Evolutionary conservation across 2,329 filamentous ascomycete species (phyloP).

Genomic region (Tolypocladium sp.): DNA sequence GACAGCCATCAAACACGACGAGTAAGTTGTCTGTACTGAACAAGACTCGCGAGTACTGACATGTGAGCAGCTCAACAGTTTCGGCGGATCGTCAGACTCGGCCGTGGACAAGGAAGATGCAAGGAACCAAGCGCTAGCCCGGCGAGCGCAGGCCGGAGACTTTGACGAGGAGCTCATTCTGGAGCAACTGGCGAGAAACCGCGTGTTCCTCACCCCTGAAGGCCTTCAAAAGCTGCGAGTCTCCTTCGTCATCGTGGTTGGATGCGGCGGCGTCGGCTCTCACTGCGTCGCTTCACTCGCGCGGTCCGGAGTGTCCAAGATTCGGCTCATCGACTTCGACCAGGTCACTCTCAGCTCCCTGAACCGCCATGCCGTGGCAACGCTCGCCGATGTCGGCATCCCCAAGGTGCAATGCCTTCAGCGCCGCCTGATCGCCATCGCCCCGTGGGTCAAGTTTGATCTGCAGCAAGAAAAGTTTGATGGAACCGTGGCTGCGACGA

Average conservation of each 20-base stretch:
- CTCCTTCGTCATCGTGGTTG: conserved; percentile 82
- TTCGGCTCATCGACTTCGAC: conserved; percentile 92
- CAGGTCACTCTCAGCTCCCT: conserved; percentile 92
- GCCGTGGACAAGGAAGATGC: conserved; percentile 50
- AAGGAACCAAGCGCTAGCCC: conserved; percentile 48
- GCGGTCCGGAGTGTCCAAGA: conserved; percentile 77
- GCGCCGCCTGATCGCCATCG: conserved; percentile 71
- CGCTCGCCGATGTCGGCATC: conserved; percentile 84
- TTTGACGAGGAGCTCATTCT: conserved; percentile 75
- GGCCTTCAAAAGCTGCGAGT: conserved; percentile 72
- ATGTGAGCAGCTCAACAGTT: conserved; percentile 46
- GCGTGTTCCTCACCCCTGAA: conserved; percentile 77
- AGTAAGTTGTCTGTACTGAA: conserved; percentile 6
- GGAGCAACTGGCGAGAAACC: conserved; percentile 88
- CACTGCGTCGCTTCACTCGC: conserved; percentile 82
- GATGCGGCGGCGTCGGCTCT: conserved; percentile 89
- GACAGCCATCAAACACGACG: conserved; percentile 9
- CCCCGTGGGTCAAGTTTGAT: conserved; percentile 89
- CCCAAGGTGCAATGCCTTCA: conserved; percentile 84
- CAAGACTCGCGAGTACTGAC: neutral
- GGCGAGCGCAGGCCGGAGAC: conserved; percentile 51
- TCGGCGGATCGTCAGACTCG: conserved; percentile 41
- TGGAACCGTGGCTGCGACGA: conserved; percentile 49
- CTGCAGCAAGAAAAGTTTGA: conserved; percentile 77
- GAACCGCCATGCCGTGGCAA: conserved; percentile 93